These are phyloP conservation scores for Ministeria vibrans DNA, from an alignment of 78 protist genomes.

Conservation along the genomic window DNA sequence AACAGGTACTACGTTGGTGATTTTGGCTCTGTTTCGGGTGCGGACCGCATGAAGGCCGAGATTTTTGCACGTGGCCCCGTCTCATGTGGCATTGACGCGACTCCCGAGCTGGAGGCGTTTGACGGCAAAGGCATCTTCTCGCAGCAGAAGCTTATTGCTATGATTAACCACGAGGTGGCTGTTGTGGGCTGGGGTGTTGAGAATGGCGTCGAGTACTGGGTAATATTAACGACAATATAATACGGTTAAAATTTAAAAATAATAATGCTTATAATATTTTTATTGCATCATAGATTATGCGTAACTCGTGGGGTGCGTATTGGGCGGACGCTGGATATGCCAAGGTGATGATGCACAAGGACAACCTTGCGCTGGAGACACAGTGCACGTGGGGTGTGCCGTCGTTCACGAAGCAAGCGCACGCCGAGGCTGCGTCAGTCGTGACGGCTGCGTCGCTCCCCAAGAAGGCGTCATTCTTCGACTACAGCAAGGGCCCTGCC, in stretches of 20 bases:
- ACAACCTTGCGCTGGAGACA: constrained; percentile 41
- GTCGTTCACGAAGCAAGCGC: background rate
- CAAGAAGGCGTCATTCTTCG: background rate
- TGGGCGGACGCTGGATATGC: constrained; percentile 60
- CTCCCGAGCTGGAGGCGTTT: constrained; percentile 27
- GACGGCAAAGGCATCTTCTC: constrained; percentile 40
- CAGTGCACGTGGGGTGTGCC: constrained; percentile 30
- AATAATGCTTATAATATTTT: too few species aligned
- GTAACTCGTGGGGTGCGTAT: constrained; percentile 52
- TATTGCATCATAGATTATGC: too few species aligned
- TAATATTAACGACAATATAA: too few species aligned
- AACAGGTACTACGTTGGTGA: constrained; percentile 40
- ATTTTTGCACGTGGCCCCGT: constrained; percentile 54
- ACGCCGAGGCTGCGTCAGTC: background rate
- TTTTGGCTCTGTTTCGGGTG: constrained; percentile 21
- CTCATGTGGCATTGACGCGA: constrained; percentile 39
- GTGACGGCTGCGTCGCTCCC: background rate
- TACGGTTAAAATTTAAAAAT: too few species aligned
- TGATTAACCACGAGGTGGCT: constrained; percentile 43
- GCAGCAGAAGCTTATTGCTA: background rate
- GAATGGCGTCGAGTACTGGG: constrained; percentile 43
- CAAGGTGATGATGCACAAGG: constrained; percentile 32
- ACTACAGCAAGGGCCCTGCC: constrained; percentile 2
- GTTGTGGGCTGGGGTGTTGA: constrained; percentile 67
- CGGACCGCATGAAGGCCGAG: constrained; percentile 38